Evolutionary conservation across 2,329 filamentous ascomycete species (phyloP).

Genomic region (Mycosphaerella arachidis): DNA sequence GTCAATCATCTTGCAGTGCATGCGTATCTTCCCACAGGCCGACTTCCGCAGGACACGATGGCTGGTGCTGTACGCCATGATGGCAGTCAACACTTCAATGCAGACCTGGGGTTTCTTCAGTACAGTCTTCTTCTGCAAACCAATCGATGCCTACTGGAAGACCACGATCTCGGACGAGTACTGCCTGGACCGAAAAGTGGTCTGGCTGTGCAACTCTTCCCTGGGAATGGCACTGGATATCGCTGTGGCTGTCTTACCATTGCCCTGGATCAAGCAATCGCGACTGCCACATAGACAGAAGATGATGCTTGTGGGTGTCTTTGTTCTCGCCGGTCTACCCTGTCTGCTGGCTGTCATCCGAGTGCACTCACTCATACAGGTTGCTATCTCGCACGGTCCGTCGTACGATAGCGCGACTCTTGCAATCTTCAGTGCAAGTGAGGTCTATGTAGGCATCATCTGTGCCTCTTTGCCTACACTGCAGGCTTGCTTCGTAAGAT

Average conservation of each 20-base stretch:
- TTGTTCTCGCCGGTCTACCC: constrained; percentile 6
- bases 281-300: constrained; percentile 3
- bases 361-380: constrained; percentile 4
- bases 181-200: not conserved
- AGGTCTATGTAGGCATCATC: constrained; percentile 6
- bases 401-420: constrained; percentile 4
- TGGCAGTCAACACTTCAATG: not conserved
- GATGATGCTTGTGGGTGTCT: constrained; percentile 1
- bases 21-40: constrained; percentile 6
- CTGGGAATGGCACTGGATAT: constrained; percentile 8
- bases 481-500: not conserved
- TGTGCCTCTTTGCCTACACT: constrained; percentile 5
- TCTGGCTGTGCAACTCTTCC: constrained; percentile 5
- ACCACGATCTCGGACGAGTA: not conserved
- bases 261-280: constrained; percentile 6
- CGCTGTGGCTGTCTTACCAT: constrained; percentile 1
- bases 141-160: constrained; percentile 1
- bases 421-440: constrained; percentile 3
- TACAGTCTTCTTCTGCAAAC: constrained; percentile 7
- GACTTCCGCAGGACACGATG: not conserved
- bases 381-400: constrained; percentile 1
- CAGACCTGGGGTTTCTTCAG: not conserved
- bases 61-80: not conserved
- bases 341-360: constrained; percentile 6
- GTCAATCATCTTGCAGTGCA: constrained; percentile 6